Conservation (phyloP, 306 rosid genomes). For the Benincasa hispida region DNA sequence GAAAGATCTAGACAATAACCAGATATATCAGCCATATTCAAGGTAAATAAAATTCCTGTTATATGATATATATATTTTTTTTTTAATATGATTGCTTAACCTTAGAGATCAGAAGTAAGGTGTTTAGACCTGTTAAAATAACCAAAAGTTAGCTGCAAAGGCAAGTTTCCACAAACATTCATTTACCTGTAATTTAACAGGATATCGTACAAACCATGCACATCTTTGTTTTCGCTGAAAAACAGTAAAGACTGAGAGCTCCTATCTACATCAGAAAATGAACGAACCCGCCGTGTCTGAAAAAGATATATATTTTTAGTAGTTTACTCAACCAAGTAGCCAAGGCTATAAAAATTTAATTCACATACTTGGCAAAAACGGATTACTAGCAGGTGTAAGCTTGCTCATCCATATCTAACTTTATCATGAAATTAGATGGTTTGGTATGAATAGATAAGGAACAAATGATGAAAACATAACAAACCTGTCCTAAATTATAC, state of each 20-base stretch:
- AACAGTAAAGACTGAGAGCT: constrained; percentile 68
- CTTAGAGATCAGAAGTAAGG: background rate
- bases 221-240: constrained; percentile 52
- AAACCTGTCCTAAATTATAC: constrained; percentile 87
- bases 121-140: background rate
- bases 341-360: background rate
- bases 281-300: constrained; percentile 58
- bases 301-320: background rate
- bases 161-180: background rate
- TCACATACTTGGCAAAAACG: background rate
- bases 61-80: background rate
- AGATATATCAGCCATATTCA: background rate
- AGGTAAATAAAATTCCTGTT: background rate
- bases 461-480: background rate
- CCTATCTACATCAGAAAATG: constrained; percentile 59
- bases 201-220: constrained; percentile 71
- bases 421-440: background rate
- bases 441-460: background rate
- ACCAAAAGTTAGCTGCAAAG: background rate
- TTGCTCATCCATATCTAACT: background rate
- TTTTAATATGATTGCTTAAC: background rate
- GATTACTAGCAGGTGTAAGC: background rate
- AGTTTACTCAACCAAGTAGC: background rate
- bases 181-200: constrained; percentile 76
- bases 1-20: constrained; percentile 36